phyloP scores from a whole-genome alignment of 345 rosid genomes.

The Pistacia integerrima region DNA sequence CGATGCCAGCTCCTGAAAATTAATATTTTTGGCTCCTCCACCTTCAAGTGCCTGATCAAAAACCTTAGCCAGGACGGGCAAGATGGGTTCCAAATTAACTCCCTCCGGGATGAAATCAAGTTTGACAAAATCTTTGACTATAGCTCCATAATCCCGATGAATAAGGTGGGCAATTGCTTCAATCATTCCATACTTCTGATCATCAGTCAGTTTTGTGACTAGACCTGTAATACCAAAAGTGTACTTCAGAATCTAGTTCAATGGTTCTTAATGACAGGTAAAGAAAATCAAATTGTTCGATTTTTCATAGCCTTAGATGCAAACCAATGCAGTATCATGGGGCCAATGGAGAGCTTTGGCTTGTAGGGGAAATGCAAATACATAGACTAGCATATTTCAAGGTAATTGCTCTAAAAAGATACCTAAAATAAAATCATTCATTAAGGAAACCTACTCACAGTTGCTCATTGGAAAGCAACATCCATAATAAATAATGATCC shows the following conservation, averaged over 20 bases:
- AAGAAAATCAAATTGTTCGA: not conserved
- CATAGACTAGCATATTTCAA: not conserved
- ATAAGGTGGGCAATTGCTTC: conserved; percentile 98
- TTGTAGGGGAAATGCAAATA: not conserved
- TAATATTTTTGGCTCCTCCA: conserved; percentile 90
- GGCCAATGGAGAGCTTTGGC: not conserved
- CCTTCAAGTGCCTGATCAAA: conserved; percentile 99
- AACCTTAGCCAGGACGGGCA: conserved; percentile 94
- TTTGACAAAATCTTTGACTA: conserved; percentile 92
- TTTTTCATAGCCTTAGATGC: not conserved
- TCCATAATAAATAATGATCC: not conserved
- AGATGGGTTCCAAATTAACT: conserved; percentile 89
- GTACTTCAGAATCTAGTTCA: conserved; percentile 16
- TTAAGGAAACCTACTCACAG: not conserved
- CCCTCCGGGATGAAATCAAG: conserved; percentile 95
- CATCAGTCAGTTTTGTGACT: conserved; percentile 90
- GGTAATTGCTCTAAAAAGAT: conserved; percentile 1
- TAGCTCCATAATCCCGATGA: conserved; percentile 86
- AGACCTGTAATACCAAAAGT: conserved; percentile 57
- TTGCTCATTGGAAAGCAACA: not conserved
- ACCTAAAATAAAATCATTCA: not conserved
- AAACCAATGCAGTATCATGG: conserved; percentile 10
- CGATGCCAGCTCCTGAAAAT: conserved; percentile 94
- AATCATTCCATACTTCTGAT: conserved; percentile 97
- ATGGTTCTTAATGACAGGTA: not conserved